A percentile compares a stretch with the other conserved stretches of the same genome.
Evolutionary conservation across 371 early-diverging fungal genomes (phyloP).

Genomic region (Actinomucor elegans): DNA sequence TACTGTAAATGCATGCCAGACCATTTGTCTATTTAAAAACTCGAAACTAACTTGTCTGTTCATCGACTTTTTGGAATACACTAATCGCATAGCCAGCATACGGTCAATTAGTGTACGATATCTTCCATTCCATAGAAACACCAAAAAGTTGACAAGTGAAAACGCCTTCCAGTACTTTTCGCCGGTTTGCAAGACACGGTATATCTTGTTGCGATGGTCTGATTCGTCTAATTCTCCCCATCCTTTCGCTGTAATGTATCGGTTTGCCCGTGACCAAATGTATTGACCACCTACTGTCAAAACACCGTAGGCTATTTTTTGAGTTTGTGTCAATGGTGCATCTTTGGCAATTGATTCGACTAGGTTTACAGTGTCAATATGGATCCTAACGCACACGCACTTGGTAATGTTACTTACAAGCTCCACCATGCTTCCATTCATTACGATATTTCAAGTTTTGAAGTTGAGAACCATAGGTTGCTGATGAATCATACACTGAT

Average conservation of each 20-base stretch:
- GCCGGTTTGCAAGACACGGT: conserved; percentile 62
- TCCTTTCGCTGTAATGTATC: conserved; percentile 63
- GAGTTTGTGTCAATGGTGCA: conserved; percentile 57
- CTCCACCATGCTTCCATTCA: conserved; percentile 63
- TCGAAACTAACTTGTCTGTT: conserved; percentile 86
- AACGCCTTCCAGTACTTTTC: conserved; percentile 69
- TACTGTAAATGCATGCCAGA: conserved; percentile 94
- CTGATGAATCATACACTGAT: conserved; percentile 62
- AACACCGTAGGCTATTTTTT: conserved; percentile 60
- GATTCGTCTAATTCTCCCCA: conserved; percentile 79
- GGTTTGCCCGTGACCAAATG: conserved; percentile 64
- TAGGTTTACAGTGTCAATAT: conserved; percentile 13
- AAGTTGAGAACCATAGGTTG: conserved; percentile 68
- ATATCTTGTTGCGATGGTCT: conserved; percentile 58
- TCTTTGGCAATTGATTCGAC: conserved; percentile 64
- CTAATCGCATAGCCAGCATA: conserved; percentile 77
- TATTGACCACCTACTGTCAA: conserved; percentile 76
- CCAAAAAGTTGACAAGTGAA: conserved; percentile 76
- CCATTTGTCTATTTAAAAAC: conserved; percentile 90
- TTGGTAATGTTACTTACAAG: conserved; percentile 43
- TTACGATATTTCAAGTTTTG: conserved; percentile 78
- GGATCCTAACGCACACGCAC: not conserved
- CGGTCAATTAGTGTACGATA: conserved; percentile 81
- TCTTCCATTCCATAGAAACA: conserved; percentile 81
- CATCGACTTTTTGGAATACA: conserved; percentile 75